Percentiles rank a stretch among this genome's conserved stretches.
These are phyloP conservation scores for Extremus antarcticus DNA, from an alignment of 495 filamentous ascomycete species.

Conservation along the genomic window DNA sequence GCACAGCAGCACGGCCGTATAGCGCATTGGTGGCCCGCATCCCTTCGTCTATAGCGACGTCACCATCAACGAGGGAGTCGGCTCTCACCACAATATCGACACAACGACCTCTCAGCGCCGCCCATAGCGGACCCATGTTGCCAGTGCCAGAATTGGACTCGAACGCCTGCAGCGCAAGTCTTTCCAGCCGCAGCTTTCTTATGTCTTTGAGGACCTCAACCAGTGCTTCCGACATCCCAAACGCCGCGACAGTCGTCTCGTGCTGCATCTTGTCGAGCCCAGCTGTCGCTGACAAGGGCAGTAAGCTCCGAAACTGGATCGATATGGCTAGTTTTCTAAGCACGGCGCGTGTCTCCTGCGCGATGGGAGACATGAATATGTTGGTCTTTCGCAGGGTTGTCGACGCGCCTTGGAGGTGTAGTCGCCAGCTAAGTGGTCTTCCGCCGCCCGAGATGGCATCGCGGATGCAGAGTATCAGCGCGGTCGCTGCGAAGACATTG, in stretches of 20 bases:
- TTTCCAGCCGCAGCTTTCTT: neutral
- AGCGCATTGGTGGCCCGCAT: neutral
- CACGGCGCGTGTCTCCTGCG: neutral
- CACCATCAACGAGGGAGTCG: neutral
- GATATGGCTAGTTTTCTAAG: neutral
- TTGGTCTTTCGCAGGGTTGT: neutral
- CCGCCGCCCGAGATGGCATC: neutral
- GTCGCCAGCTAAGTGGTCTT: neutral
- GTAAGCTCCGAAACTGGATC: neutral
- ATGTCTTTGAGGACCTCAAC: neutral
- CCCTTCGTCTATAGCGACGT: neutral
- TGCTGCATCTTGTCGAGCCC: neutral
- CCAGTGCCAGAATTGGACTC: neutral
- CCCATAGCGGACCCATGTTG: neutral
- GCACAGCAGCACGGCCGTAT: neutral
- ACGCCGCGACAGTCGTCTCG: neutral
- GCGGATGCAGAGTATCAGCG: constrained; percentile 1
- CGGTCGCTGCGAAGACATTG: neutral
- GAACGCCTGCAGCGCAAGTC: neutral
- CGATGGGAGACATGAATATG: neutral
- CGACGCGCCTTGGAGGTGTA: neutral
- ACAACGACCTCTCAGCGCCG: neutral
- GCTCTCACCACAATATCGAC: neutral
- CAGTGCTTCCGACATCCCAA: neutral
- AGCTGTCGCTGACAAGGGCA: neutral